These are phyloP conservation scores for Flaveria sonorensis DNA, from an alignment of 129 eudicot species.

Conservation along the genomic window DNA sequence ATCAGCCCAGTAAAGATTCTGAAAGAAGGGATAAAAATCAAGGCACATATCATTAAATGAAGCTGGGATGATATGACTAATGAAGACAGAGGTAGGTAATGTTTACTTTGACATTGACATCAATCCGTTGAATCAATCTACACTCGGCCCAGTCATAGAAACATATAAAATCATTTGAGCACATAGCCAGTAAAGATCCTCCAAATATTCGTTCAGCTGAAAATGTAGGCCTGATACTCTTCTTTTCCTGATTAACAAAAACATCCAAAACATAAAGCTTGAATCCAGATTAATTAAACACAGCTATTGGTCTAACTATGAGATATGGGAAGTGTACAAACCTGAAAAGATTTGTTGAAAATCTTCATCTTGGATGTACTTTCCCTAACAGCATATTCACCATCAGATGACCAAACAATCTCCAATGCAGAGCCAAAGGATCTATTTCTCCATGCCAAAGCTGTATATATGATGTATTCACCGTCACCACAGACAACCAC, in stretches of 20 bases:
- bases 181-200: constrained; percentile 81
- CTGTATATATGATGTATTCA: constrained; percentile 93
- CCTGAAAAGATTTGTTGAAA: constrained; percentile 88
- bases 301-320: constrained; percentile 7
- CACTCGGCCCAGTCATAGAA: constrained; percentile 98
- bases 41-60: background rate
- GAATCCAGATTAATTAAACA: constrained; percentile 3
- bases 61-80: constrained; percentile 14
- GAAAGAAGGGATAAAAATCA: constrained; percentile 17
- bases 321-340: constrained; percentile 56
- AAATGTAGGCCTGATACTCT: constrained; percentile 88
- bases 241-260: constrained; percentile 66
- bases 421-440: constrained; percentile 98
- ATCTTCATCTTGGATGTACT: constrained; percentile 93
- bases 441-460: constrained; percentile 99
- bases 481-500: constrained; percentile 99
- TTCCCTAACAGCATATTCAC: constrained; percentile 97
- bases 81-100: background rate
- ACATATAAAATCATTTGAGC: constrained; percentile 93
- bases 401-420: constrained; percentile 95
- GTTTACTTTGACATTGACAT: constrained; percentile 83
- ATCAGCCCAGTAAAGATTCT: constrained; percentile 99
- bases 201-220: constrained; percentile 86
- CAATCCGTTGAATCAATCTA: constrained; percentile 84
- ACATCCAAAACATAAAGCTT: background rate